Evolutionary conservation across 345 rosid species (phyloP), one percentile per base, ranked within the genome.

Genomic region (Eucalyptus rudis): DNA sequence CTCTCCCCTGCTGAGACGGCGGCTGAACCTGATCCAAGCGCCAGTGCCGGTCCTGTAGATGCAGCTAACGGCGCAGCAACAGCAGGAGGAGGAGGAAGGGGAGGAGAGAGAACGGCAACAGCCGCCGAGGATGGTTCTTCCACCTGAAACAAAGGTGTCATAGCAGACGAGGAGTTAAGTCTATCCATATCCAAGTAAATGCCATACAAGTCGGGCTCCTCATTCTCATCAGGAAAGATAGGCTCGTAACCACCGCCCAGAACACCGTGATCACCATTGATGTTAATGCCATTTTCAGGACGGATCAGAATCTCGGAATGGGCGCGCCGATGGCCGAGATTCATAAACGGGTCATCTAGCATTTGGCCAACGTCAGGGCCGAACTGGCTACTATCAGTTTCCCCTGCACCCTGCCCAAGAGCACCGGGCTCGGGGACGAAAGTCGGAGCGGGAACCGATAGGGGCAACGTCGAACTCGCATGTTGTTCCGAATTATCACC

Each of bases 141-240:
- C 11, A 91, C 91, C 91, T 95, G 98, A 90, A 95, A 92, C 20
- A 93, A 84, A 4, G 99, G 94, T 5, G 97, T 91, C 13, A 96
- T 97, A 4, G 97, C 95, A 27, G 95, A 93, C 17, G 94, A 92
- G 49, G 96, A 92, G 92, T 95, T 94, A 80, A 98, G 92, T 94
- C 96, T 98, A 89, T 98, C 98, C 97, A 98, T 94, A 91, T 97
- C 98, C 76, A 98, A 95, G 91, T 95, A 98, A 95, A 95, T 93
- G 27, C 97, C 94, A 7, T 96, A 68, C 52, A 97, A 92, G 88
- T 97, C 99, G 45, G 47, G 84, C 54, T 97, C 99, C 90, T 96
- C 99, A 4, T 96, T 95, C 66, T 96, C 99, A 83, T 96, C 99
- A 4, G 98, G 96, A 86, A 94, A 92, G 81, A 97, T 94, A 58